Base-by-base conservation (phyloP, 2,329 filamentous ascomycete species). In the Monosporascus sp. region DNA sequence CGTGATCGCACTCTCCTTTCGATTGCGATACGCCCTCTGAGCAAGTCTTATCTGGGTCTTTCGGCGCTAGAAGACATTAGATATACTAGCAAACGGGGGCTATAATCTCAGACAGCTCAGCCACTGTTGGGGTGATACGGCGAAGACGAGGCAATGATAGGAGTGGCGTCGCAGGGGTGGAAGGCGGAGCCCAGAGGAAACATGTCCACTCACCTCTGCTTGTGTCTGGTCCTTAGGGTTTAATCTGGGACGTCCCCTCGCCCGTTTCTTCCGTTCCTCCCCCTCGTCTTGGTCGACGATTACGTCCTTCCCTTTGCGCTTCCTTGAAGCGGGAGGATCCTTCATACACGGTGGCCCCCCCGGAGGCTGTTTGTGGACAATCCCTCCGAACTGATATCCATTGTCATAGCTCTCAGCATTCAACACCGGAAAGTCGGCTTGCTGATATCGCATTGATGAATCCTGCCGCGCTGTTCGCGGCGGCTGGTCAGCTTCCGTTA, bases 31-130 rank as follows among this genome's bases (percentile, higher is more conserved):
- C 1, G 90, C 90, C 59, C 90, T 78, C 68, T 96, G 91, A 2
- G 91, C 91, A 51, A 93, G 80, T 24, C 91, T 85, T 57, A 96
- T 94, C 67, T 96, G 91, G 5, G 89, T 93, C 51, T 91, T 82
- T 50, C 91, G 86, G 56, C 90, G 86, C 88, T 89, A 59, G 45
- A 38, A 45, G 48, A 44, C 20, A 53, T 55, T 55, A 63, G 58
- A 65, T 41, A 27, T 47, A 55, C 46, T 31, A 44, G 50, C 31
- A 9, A 34, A 45, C 31, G 22, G 24, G 36, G 41, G 27, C 45
- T 41, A 38, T 49, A 50, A 24, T 27, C 14, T 20, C 20, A 20
- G 24, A 18, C n/a, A n/a, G 17, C 18, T 47, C 17, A 27, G n/a
- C 18, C 20, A 17, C 47, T 25, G 20, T 5, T 5, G 24, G 9